Evolutionary conservation across 768 basidiomycete genomes (phyloP), one percentile per base, ranked within the genome.

Genomic region (Kwoniella sp.): DNA sequence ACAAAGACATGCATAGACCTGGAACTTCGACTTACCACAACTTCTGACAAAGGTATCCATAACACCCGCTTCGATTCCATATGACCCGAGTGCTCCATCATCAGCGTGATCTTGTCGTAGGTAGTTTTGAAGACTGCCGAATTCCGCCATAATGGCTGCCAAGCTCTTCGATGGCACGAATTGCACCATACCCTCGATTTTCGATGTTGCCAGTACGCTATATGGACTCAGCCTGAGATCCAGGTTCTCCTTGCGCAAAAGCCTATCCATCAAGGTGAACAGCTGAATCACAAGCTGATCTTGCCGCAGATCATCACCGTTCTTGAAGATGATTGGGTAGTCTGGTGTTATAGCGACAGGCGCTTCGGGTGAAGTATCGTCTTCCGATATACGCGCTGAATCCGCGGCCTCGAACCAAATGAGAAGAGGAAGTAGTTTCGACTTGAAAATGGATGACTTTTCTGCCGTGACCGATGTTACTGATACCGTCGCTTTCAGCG

Each of bases 201-300:
- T 86, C 0, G 92, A 92, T 0, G 95, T 98, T 20, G 96, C 95
- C 22, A 99, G 82, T 1, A 98, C 96, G 67, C 90, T 88, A 74
- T 96, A 97, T n/a, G 69, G 69, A 52, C 67, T 69, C 61, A 99
- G 79, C 77, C 92, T 91, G 63, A 98, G 83, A 76, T 98, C 96
- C 58, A 99, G 80, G 77, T 96, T 96, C 83, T 98, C 96, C 81
- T 94, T 95, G 63, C 93, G 84, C 66, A 98, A 82, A 26, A 99
- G 81, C 54, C 90, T 85, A 77, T 99, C 93, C 96, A 99, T 99
- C 28, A 99, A 86, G 17, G 93, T 96, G 81, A 99, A 94, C n/a
- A 98, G 85, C 80, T 99, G 96, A 55, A 98, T 90, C 28, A 98
- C 94, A 38, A 99, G 87, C 79, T 99, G 96, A 78, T 99, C 96